These are phyloP conservation scores for Hericium coralloides DNA, from an alignment of 768 basidiomycete species.

Conservation along the genomic window DNA sequence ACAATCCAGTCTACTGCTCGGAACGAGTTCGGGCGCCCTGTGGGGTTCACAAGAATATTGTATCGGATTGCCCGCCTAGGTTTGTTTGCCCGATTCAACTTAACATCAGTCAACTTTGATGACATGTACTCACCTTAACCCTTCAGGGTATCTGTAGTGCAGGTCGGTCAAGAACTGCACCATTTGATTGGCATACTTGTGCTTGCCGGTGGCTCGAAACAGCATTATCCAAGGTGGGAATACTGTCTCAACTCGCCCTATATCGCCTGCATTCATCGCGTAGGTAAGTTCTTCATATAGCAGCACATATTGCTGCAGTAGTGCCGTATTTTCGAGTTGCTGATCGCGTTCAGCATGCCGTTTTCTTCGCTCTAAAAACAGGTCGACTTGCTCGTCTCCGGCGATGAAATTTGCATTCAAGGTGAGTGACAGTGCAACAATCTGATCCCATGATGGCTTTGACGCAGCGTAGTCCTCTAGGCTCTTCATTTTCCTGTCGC, in stretches of 20 bases:
- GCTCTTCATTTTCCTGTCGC: neutral
- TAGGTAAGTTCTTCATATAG: slow-evolving; percentile 1
- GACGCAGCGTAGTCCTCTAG: neutral
- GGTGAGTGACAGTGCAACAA: neutral
- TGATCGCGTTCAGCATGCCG: neutral
- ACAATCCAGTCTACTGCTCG: slow-evolving; percentile 30
- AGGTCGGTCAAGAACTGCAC: slow-evolving; percentile 17
- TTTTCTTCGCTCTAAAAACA: neutral
- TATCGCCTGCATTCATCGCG: slow-evolving; percentile 13
- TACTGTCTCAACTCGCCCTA: slow-evolving; percentile 23
- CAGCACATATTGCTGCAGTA: slow-evolving; percentile 11
- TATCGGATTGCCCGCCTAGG: slow-evolving; percentile 13
- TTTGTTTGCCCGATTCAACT: neutral
- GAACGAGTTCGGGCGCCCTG: slow-evolving; percentile 22
- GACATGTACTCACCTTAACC: slow-evolving; percentile 5
- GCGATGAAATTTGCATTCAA: neutral
- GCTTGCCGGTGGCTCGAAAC: slow-evolving; percentile 24
- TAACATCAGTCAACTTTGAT: neutral
- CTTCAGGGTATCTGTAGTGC: slow-evolving; percentile 13
- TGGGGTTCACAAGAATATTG: slow-evolving; percentile 27
- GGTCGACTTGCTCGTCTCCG: neutral
- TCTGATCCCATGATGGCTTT: neutral
- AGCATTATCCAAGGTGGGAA: slow-evolving; percentile 22
- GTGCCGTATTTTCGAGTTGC: neutral
- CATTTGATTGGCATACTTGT: slow-evolving; percentile 20